Conservation (phyloP, 73 alveolate genomes). For the Stentor coeruleus region DNA sequence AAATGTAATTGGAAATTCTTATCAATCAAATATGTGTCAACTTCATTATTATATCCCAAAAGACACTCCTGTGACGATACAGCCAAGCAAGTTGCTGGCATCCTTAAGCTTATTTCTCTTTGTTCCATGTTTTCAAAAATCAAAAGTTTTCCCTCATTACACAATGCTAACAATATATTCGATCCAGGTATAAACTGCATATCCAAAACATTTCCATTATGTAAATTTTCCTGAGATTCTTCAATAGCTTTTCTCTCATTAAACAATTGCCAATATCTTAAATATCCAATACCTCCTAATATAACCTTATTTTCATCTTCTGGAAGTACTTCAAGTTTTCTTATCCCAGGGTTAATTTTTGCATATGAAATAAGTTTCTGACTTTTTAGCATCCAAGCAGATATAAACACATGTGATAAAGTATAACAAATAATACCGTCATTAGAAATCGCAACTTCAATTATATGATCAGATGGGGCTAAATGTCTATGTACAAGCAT, state of each 20-base stretch:
- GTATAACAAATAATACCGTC: neutral
- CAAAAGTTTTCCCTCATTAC: neutral
- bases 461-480: conserved; percentile 8
- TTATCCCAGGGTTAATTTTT: neutral
- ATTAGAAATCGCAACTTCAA: conserved; percentile 11
- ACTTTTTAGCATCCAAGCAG: neutral
- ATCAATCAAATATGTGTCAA: neutral
- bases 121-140: neutral
- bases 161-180: neutral
- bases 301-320: neutral
- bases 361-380: neutral
- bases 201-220: neutral
- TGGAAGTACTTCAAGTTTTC: neutral
- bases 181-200: conserved; percentile 19
- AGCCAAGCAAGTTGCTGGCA: neutral
- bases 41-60: neutral
- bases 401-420: neutral
- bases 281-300: conserved; percentile 4
- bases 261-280: neutral
- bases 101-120: neutral
- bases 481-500: neutral
- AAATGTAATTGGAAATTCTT: neutral
- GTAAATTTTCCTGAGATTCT: neutral
- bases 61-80: neutral
- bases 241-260: conserved; percentile 10